Evolutionary conservation across 2,329 filamentous ascomycete species (phyloP).

Genomic region (Madurella fahalii): DNA sequence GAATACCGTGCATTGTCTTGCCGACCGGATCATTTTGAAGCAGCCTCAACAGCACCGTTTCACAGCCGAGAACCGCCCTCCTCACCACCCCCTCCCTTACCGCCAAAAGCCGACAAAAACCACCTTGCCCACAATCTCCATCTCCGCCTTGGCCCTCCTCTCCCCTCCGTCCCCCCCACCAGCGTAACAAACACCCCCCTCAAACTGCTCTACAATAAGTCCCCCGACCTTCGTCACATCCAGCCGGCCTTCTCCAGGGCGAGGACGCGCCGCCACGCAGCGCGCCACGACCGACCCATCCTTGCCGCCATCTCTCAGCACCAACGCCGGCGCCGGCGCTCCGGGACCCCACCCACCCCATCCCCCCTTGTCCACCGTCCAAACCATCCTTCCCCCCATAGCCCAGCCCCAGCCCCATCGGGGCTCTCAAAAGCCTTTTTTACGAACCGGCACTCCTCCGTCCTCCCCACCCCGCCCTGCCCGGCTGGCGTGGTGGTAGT

Average conservation of each 20-base stretch:
- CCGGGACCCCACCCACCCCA: no score
- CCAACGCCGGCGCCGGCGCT: not conserved
- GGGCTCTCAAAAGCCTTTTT: not conserved
- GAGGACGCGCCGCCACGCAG: no score
- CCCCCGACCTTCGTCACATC: not conserved
- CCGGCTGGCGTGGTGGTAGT: no score
- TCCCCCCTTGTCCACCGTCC: not conserved
- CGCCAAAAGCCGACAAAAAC: no score
- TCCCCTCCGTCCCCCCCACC: slow-evolving; percentile 14
- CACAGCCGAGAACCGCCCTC: no score
- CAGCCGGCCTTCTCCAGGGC: slow-evolving; percentile 7
- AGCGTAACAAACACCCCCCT: slow-evolving; percentile 15
- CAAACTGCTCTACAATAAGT: slow-evolving; percentile 10
- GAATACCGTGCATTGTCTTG: no score
- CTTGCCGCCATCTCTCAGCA: not conserved
- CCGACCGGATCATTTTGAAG: no score
- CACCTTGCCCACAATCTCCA: not conserved
- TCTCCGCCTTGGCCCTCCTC: slow-evolving; percentile 11
- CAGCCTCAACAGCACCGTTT: no score
- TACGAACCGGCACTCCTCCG: not conserved
- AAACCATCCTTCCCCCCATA: not conserved
- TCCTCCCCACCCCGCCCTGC: not conserved
- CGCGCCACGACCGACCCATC: not conserved
- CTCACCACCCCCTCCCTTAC: no score
- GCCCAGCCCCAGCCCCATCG: not conserved